Evolutionary conservation across 352 stramenopile genomes (phyloP), one percentile per base, ranked within the genome.

Genomic region (Thraustochytrium striatum): DNA sequence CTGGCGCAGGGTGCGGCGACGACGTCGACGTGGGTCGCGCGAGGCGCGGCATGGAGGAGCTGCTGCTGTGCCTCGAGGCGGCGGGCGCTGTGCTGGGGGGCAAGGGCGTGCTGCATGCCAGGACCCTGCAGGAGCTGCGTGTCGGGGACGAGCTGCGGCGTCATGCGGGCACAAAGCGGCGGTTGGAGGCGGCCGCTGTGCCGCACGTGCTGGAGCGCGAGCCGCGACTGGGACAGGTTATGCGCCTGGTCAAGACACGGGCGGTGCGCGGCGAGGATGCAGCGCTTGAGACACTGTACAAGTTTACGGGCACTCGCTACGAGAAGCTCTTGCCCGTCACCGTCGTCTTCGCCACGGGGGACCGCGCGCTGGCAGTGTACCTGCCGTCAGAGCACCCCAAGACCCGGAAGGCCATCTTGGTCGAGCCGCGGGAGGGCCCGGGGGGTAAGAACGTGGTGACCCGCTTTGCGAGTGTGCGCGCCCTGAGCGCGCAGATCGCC

Each of bases 351-450:
- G 16, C 41, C 21, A n/a, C 33, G 5, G 9, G 11, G 2, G 21
- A n/a, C 8, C 5, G 30, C n/a, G 52, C 52, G 16, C 7, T 68
- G 21, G 41, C 61, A 25, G 65, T 75, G 2, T 75, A 75, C 52
- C 25, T 75, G n/a, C 65, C 65, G 16, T 75, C 65, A 7, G 65
- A 75, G 9, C 65, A 75, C 30, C 65, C 65, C 16, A 75, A 75
- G 50, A 70, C 44, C 3, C 65, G 65, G 3, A 75, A 75, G 41
- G 65, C 65, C 0, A 75, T 75, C 25, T 3, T 61, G 11, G 65
- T 75, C 3, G 65, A 75, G 65, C 65, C 65, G 35, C 21, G 30
- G 16, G 32, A 8, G 3, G 7, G 41, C 7, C 11, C 2, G 9
- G 47, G 7, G 11, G 65, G 41, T 13, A 75, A 25, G 35, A 30